phyloP scores from a whole-genome alignment of 2,329 filamentous ascomycete species.

The Fusarium sp. region DNA sequence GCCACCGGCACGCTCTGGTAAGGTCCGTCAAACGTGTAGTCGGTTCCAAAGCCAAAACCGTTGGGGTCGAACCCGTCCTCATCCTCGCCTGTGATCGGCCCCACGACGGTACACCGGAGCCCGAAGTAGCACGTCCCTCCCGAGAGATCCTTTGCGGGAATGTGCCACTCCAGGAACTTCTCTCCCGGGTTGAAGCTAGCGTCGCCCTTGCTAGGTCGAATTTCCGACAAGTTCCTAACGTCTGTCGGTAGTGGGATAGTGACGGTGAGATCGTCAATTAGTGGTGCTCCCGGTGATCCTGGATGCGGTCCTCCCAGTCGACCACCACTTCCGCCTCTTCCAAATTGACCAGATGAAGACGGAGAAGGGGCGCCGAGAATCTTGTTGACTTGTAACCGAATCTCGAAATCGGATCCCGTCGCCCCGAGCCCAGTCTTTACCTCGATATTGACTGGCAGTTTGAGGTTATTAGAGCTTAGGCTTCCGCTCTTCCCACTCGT shows the following conservation, averaged over 20 bases:
- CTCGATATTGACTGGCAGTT: conserved; percentile 84
- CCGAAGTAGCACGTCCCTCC: conserved; percentile 76
- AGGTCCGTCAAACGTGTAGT: conserved; percentile 67
- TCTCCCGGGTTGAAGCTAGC: conserved; percentile 83
- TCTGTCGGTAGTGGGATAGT: conserved; percentile 82
- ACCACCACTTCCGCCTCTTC: conserved; percentile 58
- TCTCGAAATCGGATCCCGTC: conserved; percentile 87
- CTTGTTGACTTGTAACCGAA: conserved; percentile 78
- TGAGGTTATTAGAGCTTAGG: conserved; percentile 72
- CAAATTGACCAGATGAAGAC: conserved; percentile 52
- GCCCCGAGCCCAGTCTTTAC: conserved; percentile 83
- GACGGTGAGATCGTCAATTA: conserved; percentile 82
- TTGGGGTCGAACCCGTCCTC: conserved; percentile 63
- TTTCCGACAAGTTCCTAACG: conserved; percentile 86
- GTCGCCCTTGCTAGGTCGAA: conserved; percentile 85
- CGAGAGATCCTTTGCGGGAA: conserved; percentile 81
- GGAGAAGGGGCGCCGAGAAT: conserved; percentile 64
- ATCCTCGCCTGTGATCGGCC: conserved; percentile 64
- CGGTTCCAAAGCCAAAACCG: conserved; percentile 64
- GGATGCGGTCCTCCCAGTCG: conserved; percentile 57
- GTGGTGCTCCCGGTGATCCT: conserved; percentile 69
- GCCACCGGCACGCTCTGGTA: conserved; percentile 63
- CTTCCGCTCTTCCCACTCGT: conserved; percentile 68
- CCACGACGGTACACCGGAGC: conserved; percentile 84
- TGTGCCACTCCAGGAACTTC: conserved; percentile 82